Evolutionary conservation across 805 yeast genomes (phyloP), one percentile per base, ranked within the genome.

Genomic region (Peterozyma toletana): DNA sequence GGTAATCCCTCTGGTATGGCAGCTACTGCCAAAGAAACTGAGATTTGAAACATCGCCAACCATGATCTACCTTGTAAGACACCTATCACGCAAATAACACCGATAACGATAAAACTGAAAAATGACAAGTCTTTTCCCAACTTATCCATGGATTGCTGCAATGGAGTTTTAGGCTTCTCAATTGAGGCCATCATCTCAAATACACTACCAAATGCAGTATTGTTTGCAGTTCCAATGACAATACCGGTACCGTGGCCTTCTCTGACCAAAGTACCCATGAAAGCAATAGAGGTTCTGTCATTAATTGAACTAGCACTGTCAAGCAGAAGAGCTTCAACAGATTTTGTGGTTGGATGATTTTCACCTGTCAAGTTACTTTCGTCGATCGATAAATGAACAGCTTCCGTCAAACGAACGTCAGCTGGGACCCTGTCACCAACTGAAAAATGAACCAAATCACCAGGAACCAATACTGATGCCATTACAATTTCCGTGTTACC

Each of bases 1-100:
- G 99, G 99, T 52, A 93, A 75, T 43, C 99, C 99, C 64, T 93
- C 99, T 5, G 99, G 99, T 54, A 93, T 93, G 3, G 99, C 99
- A 41, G 99, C 99, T 15, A 93, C 99, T 2, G 99, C 99, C 49
- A 93, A 71, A 1, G 97, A 89, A 9, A 93, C 99, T 1, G 96
- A 87, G 46, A 93, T 89, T 62, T 91, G 96, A 66, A 93, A 91
- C 97, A 95, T 93, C 50, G 93, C 98, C 46, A 93, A 73, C 96
- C 97, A 90, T 9, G 86, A 75, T 49, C 95, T 83, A 40, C 99
- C 98, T 67, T 93, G 96, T 39, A 87, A 46, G 16, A 93, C 73
- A 46, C 99, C 99, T 52, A 93, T 73, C 17, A 93, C 57, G 55
- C 96, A 91, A 57, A 93, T 93, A n/a, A 85, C 60, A 39, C 96